Evolutionary conservation across 768 basidiomycete genomes (phyloP), one percentile per base, ranked within the genome.

Genomic region (Phaeotremella skinneri): DNA sequence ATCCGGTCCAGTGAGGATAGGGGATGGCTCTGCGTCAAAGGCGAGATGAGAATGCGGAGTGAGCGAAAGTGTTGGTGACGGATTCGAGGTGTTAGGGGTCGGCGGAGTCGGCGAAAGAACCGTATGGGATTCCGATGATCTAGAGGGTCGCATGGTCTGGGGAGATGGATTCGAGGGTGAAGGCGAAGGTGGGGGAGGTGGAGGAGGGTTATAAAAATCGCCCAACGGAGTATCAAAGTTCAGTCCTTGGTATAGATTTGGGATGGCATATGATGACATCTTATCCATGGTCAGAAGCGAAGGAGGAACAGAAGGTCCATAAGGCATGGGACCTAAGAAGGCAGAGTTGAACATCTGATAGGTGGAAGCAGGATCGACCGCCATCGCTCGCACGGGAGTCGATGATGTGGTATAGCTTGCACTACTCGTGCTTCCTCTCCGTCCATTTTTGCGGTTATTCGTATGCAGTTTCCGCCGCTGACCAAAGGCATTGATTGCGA

Each of bases 1-100:
- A 32, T 52, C 43, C 37, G 9, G 9, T 13, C 13, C 13, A 14
- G 43, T 7, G 23, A 27, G 31, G 59, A 64, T 21, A 27, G 49
- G 49, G 27, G 49, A 54, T 52, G 55, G 23, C 16, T 32, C 13
- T 52, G 26, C 20, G 21, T 45, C 43, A 21, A 45, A 45, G 2
- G 60, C 52, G 37, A 59, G 31, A 7, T 47, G 50, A 17, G 52
- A 32, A 29, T 51, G 20, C 27, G 63, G 50, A 41, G 55, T 39
- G 26, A 56, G 45, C 49, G 58, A 21, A 31, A 49, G 26, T 34
- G 49, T 45, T 20, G 43, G 43, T 17, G 20, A 37, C 31, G 21
- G 39, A 13, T 56, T 37, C 17, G 41, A 16, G 11, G 13, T 14
- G 21, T 7, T 60, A 26, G 34, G 48, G 2, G 59, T 51, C 5